Evolutionary conservation across 2,329 filamentous ascomycete genomes (phyloP).

Genomic region (Fusarium chuoi): DNA sequence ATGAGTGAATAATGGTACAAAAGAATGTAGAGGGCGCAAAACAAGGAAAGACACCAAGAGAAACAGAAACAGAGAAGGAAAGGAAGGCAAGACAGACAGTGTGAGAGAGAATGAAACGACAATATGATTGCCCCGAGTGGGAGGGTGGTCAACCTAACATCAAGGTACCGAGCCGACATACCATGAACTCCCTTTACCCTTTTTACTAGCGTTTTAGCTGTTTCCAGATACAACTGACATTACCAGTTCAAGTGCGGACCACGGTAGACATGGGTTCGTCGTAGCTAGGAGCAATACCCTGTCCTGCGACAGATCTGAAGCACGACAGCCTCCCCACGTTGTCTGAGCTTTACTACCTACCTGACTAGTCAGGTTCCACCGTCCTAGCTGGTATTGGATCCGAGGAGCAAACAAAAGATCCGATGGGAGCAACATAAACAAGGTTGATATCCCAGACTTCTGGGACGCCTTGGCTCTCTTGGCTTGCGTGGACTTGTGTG

Average conservation of each 20-base stretch:
- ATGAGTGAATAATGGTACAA: constrained; percentile 23
- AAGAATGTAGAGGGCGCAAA: constrained; percentile 26
- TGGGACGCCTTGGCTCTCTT: constrained; percentile 30
- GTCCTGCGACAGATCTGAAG: constrained; percentile 61
- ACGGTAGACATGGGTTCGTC: constrained; percentile 29
- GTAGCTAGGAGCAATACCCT: constrained; percentile 45
- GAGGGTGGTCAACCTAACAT: constrained; percentile 30
- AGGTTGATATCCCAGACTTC: constrained; percentile 31
- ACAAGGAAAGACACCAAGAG: constrained; percentile 33
- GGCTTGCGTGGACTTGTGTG: constrained; percentile 14
- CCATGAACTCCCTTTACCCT: not conserved
- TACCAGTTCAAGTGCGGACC: constrained; percentile 22
- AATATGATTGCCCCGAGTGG: constrained; percentile 23
- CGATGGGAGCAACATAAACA: not conserved
- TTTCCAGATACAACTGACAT: constrained; percentile 28
- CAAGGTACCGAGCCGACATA: not conserved
- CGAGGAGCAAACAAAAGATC: constrained; percentile 10
- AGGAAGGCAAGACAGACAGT: constrained; percentile 26
- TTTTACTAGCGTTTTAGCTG: constrained; percentile 39
- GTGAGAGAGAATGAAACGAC: constrained; percentile 37
- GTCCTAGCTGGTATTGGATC: not conserved
- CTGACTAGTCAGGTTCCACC: constrained; percentile 4
- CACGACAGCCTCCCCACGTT: constrained; percentile 47
- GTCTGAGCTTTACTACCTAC: constrained; percentile 33
- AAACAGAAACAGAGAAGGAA: constrained; percentile 30